Evolutionary conservation across 2,329 filamentous ascomycete genomes (phyloP).

Genomic region (Xylariaceae sp.): DNA sequence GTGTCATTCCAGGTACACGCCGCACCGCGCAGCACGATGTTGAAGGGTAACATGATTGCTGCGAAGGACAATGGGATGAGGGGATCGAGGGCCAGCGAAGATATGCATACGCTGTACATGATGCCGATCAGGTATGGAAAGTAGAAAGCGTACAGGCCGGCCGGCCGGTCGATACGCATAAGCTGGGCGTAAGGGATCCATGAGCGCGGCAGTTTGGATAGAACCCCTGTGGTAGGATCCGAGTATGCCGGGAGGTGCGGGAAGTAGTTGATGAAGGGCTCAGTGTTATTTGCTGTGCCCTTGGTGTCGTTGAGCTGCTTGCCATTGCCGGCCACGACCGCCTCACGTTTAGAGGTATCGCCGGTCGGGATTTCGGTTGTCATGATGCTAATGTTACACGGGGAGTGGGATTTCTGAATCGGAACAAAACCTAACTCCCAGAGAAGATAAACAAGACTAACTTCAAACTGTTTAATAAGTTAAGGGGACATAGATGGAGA

Average conservation of each 20-base stretch:
- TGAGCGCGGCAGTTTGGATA: constrained; percentile 37
- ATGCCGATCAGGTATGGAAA: constrained; percentile 44
- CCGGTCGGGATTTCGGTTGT: no score
- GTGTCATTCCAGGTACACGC: constrained; percentile 55
- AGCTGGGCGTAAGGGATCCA: constrained; percentile 54
- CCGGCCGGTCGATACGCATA: constrained; percentile 48
- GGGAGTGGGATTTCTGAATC: not conserved
- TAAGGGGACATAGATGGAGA: no score
- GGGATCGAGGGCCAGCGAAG: constrained; percentile 5
- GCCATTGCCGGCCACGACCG: no score
- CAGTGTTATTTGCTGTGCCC: not conserved
- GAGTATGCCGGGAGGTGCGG: constrained; percentile 33
- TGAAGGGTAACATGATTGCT: constrained; percentile 25
- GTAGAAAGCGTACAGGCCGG: constrained; percentile 50
- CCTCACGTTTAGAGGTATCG: no score
- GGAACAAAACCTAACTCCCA: not conserved
- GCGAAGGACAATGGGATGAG: constrained; percentile 4
- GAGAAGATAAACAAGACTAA: not conserved
- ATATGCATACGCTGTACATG: constrained; percentile 42
- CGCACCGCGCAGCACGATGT: constrained; percentile 47
- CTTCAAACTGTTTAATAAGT: not conserved
- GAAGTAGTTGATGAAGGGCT: not conserved
- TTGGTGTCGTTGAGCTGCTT: no score
- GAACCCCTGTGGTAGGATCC: constrained; percentile 44
- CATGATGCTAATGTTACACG: no score